These are phyloP conservation scores for Aureobasidium uvarum DNA, from an alignment of 2,329 filamentous ascomycete species.

Conservation along the genomic window DNA sequence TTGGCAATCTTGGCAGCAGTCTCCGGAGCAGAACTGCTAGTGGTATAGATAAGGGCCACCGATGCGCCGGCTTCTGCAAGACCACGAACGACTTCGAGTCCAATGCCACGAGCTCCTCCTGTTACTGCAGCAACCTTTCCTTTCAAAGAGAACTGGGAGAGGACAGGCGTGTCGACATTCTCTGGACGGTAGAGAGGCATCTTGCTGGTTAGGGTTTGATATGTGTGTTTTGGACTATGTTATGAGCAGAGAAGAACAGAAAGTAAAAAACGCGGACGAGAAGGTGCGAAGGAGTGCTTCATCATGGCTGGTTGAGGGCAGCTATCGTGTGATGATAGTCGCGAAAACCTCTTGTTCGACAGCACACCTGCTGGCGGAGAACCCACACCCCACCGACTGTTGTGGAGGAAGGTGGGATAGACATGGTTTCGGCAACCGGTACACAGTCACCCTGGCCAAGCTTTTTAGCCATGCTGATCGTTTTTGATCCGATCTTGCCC, in stretches of 20 bases:
- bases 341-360: background rate
- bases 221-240: background rate
- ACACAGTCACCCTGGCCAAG: conserved; percentile 20
- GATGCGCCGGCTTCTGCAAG: conserved; percentile 73
- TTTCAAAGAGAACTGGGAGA: conserved; percentile 53
- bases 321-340: background rate
- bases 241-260: background rate
- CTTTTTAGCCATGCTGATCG: background rate
- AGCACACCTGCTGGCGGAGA: background rate
- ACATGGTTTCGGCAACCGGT: conserved; percentile 5
- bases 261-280: background rate
- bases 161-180: background rate
- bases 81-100: conserved; percentile 85
- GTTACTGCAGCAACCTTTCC: conserved; percentile 80
- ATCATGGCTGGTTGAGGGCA: background rate
- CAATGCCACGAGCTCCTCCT: conserved; percentile 80
- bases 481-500: background rate
- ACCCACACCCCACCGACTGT: background rate
- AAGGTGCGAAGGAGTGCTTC: background rate
- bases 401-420: background rate
- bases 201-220: background rate
- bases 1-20: conserved; percentile 31
- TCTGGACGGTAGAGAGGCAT: conserved; percentile 9
- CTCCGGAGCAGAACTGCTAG: conserved; percentile 29
- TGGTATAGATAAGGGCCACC: conserved; percentile 61